Evolutionary conservation across 768 basidiomycete genomes (phyloP).

Genomic region (Wakefieldia striispora): DNA sequence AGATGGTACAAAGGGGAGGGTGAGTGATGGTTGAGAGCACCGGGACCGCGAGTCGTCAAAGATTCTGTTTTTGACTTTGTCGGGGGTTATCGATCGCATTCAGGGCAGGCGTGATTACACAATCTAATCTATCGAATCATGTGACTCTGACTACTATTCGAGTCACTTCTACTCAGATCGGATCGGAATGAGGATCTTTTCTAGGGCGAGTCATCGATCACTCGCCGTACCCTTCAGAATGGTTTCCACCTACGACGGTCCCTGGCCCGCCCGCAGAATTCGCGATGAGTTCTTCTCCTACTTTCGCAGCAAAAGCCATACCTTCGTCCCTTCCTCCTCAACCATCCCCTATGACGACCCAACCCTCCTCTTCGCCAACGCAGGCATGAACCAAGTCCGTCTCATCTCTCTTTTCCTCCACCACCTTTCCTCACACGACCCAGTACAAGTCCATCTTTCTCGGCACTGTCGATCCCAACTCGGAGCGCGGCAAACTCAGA

Average conservation of each 20-base stretch:
- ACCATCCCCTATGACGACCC: constrained; percentile 98
- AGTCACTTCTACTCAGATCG: background rate
- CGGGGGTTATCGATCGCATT: constrained; percentile 44
- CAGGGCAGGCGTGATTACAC: constrained; percentile 44
- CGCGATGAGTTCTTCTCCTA: constrained; percentile 90
- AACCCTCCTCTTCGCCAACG: constrained; percentile 96
- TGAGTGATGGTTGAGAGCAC: constrained; percentile 20
- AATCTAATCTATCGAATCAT: constrained; percentile 12
- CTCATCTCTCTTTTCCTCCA: background rate
- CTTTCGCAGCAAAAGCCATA: constrained; percentile 77
- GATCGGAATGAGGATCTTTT: constrained; percentile 3
- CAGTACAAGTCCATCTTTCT: constrained; percentile 97
- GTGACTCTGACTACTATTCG: constrained; percentile 6
- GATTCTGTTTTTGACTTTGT: constrained; percentile 7
- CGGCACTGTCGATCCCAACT: constrained; percentile 95
- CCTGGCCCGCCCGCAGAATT: constrained; percentile 81
- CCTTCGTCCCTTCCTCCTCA: constrained; percentile 85
- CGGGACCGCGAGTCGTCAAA: constrained; percentile 28
- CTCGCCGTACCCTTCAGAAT: constrained; percentile 19
- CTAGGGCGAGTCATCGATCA: constrained; percentile 27
- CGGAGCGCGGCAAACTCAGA: constrained; percentile 84
- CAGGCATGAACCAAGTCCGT: constrained; percentile 90
- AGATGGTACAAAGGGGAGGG: constrained; percentile 21
- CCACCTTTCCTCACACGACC: constrained; percentile 12
- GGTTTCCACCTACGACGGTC: constrained; percentile 32